phyloP scores from a whole-genome alignment of 2,329 filamentous ascomycete species.

The Mariannaea sp. region DNA sequence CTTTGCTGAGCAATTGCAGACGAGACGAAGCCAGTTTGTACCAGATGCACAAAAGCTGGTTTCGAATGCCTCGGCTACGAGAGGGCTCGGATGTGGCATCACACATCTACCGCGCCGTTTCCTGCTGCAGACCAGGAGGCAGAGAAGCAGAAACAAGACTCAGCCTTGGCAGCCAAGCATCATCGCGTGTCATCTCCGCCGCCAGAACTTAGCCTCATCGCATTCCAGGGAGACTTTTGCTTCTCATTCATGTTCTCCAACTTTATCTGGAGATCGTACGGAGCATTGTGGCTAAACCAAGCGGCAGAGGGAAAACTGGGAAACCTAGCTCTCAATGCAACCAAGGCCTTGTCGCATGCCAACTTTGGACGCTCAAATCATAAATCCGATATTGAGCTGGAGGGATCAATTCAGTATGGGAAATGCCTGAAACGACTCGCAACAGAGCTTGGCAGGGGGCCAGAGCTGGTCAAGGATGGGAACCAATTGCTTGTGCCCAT shows the following conservation, averaged over 20 bases:
- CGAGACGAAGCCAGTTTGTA: slow-evolving; percentile 15
- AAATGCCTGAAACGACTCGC: slow-evolving; percentile 13
- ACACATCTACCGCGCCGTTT: slow-evolving; percentile 18
- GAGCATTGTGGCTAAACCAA: slow-evolving; percentile 22
- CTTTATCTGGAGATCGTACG: slow-evolving; percentile 28
- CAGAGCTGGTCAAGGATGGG: background rate
- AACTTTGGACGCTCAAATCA: slow-evolving; percentile 19
- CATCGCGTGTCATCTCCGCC: slow-evolving; percentile 18
- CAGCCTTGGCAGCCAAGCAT: too few relatives aligned
- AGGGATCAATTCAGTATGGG: slow-evolving; percentile 14
- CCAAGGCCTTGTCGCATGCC: slow-evolving; percentile 15
- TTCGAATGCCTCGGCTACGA: slow-evolving; percentile 19
- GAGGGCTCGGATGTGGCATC: slow-evolving; percentile 14
- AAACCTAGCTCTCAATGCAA: slow-evolving; percentile 16
- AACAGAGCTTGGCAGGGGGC: slow-evolving; percentile 5
- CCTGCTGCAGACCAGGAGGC: background rate
- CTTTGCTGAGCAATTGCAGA: background rate
- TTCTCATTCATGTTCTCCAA: slow-evolving; percentile 29
- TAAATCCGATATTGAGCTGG: slow-evolving; percentile 9
- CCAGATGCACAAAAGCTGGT: slow-evolving; percentile 17
- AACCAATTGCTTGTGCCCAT: slow-evolving; percentile 15
- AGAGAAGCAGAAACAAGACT: too few relatives aligned
- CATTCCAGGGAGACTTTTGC: slow-evolving; percentile 28
- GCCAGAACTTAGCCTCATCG: slow-evolving; percentile 24
- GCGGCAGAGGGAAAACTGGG: slow-evolving; percentile 25